Evolutionary conservation across 192 early-diverging fungal species (phyloP).

Genomic region (Chytriomyces confervae): DNA sequence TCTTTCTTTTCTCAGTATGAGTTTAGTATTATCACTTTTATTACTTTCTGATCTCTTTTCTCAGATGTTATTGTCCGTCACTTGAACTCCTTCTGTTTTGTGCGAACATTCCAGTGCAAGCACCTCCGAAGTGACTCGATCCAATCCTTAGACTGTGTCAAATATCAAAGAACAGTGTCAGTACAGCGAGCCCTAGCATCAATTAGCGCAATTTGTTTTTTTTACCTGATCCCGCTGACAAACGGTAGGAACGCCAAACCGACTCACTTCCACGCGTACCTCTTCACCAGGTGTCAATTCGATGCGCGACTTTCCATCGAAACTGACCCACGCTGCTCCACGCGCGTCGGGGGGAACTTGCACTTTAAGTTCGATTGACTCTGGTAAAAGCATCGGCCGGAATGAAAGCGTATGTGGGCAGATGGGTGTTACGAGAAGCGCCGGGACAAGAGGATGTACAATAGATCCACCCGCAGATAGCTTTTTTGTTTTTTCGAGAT

Average conservation of each 20-base stretch:
- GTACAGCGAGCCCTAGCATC: no score
- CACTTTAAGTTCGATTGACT: constrained; percentile 90
- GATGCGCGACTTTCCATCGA: constrained; percentile 90
- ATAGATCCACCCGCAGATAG: constrained; percentile 93
- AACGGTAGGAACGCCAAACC: constrained; percentile 90
- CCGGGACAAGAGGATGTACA: constrained; percentile 94
- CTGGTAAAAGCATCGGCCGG: constrained; percentile 94
- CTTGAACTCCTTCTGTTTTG: constrained; percentile 80
- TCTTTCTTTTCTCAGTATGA: no score
- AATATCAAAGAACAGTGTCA: constrained; percentile 4
- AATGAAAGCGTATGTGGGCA: constrained; percentile 71
- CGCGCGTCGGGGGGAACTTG: constrained; percentile 81
- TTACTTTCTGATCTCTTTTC: no score
- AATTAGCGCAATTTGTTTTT: not conserved
- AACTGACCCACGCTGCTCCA: constrained; percentile 87
- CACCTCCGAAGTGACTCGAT: constrained; percentile 85
- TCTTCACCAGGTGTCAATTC: constrained; percentile 90
- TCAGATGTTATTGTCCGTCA: not conserved
- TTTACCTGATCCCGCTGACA: constrained; percentile 69
- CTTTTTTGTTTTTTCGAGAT: constrained; percentile 17
- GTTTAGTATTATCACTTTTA: no score
- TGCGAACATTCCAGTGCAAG: constrained; percentile 93
- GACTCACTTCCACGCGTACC: constrained; percentile 84
- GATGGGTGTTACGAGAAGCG: constrained; percentile 74
- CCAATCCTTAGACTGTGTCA: constrained; percentile 71